Evolutionary conservation across 2,329 filamentous ascomycete species (phyloP).

Genomic region (Zymoseptoria passerinii): DNA sequence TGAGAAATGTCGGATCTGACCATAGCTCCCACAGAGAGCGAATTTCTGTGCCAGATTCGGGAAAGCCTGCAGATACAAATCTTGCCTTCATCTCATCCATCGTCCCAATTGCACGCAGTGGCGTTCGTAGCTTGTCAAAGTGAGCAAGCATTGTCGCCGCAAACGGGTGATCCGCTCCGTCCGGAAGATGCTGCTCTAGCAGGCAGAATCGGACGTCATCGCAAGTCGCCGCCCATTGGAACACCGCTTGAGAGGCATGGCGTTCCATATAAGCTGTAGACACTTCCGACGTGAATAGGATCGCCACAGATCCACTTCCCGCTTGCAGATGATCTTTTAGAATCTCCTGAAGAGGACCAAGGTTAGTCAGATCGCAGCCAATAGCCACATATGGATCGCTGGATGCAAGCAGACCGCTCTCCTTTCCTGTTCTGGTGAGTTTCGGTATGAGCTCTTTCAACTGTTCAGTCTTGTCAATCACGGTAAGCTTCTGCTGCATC

Average conservation of each 20-base stretch:
- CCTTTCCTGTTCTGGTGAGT: conserved; percentile 29
- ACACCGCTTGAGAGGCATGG: conserved; percentile 61
- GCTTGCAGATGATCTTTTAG: conserved; percentile 53
- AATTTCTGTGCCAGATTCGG: conserved; percentile 42
- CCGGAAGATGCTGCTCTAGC: conserved; percentile 76
- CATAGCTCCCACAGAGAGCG: conserved; percentile 77
- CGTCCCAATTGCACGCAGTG: conserved; percentile 62
- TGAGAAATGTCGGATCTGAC: conserved; percentile 61
- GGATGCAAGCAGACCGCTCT: conserved; percentile 47
- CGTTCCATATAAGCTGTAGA: conserved; percentile 86
- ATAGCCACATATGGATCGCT: conserved; percentile 69
- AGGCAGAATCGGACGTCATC: conserved; percentile 72
- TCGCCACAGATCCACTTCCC: conserved; percentile 48
- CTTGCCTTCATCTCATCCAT: conserved; percentile 58
- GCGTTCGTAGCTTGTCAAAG: conserved; percentile 71
- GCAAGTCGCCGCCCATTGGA: conserved; percentile 68
- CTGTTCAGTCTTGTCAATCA: conserved; percentile 56
- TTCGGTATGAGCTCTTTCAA: conserved; percentile 45
- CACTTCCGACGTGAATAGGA: conserved; percentile 77
- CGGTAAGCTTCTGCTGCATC: conserved; percentile 62
- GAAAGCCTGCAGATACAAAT: conserved; percentile 64
- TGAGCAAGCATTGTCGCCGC: conserved; percentile 77
- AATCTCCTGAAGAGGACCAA: conserved; percentile 51
- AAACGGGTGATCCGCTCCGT: conserved; percentile 71
- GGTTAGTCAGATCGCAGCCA: conserved; percentile 70